Base-by-base conservation (phyloP, 2,329 filamentous ascomycete genomes). In the Karstenula rhodostoma region DNA sequence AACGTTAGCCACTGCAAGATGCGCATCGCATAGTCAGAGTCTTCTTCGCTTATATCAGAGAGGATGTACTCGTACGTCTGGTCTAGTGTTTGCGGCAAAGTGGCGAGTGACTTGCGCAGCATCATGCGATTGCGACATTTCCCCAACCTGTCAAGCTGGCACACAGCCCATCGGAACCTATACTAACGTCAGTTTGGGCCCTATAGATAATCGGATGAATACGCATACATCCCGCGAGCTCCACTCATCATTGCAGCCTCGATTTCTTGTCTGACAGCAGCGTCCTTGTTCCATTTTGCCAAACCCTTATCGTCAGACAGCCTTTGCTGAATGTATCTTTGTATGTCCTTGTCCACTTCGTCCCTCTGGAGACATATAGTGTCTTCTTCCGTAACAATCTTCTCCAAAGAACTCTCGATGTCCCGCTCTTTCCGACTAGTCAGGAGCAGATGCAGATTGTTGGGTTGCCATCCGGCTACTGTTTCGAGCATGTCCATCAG, bases 181-280 rank as follows among this genome's bases (percentile, higher is more conserved):
- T 6, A n/a, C 37, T 29, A 51, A 43, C 29, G 29, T 51, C 48
- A 51, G 33, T 12, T 40, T 27, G 8, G 25, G 48, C 17, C 37
- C 4, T 23, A 27, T 27, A 37, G 48, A 40, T 5, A 23, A 22
- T 37, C 12, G 29, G 48, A 17, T 37, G n/a, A 51, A 23, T 8
- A 51, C 17, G 23, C 32, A 32, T 52, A 52, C 49, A 52, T 52
- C 19, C 49, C 49, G 4, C 32, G 49, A 42, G 32, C 33, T 47
- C 67, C 63, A 1, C 47, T 9, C 58, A 67, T 72, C 1, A 80
- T 72, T 4, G 79, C 67, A 25, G 61, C 61, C 40, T 73, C 63
- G 33, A 52, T 52, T 8, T 40, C 49, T 22, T 52, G 23, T n/a
- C 49, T 40, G 13, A 52, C 12, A 52, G 63, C 43, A 47, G 66